A percentile compares a stretch with the other conserved stretches of the same genome.
Evolutionary conservation across 2,329 filamentous ascomycete species (phyloP).

Genomic region (Chaetomium strumarium): DNA sequence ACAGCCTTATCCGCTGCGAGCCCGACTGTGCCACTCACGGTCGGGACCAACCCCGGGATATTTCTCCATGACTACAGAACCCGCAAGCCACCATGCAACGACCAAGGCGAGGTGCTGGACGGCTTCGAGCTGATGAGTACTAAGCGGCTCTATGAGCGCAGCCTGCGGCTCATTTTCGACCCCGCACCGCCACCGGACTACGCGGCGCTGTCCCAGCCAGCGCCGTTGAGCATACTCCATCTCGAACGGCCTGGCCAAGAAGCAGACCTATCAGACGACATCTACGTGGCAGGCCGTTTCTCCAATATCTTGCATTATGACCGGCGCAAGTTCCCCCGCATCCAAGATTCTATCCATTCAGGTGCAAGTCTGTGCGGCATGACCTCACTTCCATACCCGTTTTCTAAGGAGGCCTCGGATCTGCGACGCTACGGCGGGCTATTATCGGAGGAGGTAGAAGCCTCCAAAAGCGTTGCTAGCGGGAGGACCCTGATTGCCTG

Average conservation of each 20-base stretch:
- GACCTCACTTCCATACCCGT: conserved; percentile 61
- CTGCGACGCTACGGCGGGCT: conserved; percentile 50
- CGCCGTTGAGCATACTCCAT: conserved; percentile 77
- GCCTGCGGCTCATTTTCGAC: conserved; percentile 40
- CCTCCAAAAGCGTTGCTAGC: conserved; percentile 45
- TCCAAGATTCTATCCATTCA: conserved; percentile 75
- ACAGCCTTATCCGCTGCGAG: conserved; percentile 70
- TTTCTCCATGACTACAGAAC: conserved; percentile 74
- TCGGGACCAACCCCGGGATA: conserved; percentile 75
- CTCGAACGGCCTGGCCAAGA: conserved; percentile 51
- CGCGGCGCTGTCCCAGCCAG: conserved; percentile 71
- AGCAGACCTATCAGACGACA: conserved; percentile 62
- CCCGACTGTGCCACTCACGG: conserved; percentile 65
- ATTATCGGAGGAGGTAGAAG: conserved; percentile 47
- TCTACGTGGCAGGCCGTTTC: conserved; percentile 85
- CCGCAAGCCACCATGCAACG: conserved; percentile 29
- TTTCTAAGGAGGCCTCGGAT: conserved; percentile 57
- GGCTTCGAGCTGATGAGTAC: conserved; percentile 24
- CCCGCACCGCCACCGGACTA: conserved; percentile 51
- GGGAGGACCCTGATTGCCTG: conserved; percentile 71
- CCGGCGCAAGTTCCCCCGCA: conserved; percentile 72
- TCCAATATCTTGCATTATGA: conserved; percentile 87
- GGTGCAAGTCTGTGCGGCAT: conserved; percentile 73
- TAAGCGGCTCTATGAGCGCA: conserved; percentile 29
- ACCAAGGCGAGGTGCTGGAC: conserved; percentile 35